Percentiles rank a stretch among this genome's conserved stretches.
Evolutionary conservation across 2,329 filamentous ascomycete genomes (phyloP).

Genomic region (Fusarium sp.): DNA sequence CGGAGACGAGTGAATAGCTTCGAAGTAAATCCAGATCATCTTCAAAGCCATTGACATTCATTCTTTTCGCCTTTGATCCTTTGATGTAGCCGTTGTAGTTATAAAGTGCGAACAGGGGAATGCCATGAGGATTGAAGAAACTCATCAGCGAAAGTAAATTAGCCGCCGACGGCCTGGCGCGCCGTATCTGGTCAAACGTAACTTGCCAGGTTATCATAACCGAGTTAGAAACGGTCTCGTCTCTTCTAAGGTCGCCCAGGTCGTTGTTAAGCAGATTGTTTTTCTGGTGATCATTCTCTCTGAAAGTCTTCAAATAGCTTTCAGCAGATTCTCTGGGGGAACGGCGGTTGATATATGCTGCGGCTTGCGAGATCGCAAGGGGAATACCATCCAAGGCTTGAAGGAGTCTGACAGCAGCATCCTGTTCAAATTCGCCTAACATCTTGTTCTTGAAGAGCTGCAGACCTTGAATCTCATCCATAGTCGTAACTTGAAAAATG

Average conservation of each 20-base stretch:
- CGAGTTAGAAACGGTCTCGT: conserved; percentile 24
- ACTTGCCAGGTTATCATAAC: conserved; percentile 24
- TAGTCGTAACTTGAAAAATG: conserved; percentile 22
- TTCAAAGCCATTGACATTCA: not conserved
- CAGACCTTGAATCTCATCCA: conserved; percentile 22
- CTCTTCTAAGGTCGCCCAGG: conserved; percentile 33
- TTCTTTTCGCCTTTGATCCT: accelerated
- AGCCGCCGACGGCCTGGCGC: conserved; percentile 1
- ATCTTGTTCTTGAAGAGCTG: conserved; percentile 37
- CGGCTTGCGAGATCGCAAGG: conserved; percentile 49
- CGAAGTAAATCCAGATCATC: conserved; percentile 27
- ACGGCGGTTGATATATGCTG: conserved; percentile 46
- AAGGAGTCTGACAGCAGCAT: conserved; percentile 26
- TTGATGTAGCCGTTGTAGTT: not conserved
- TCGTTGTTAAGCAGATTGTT: conserved; percentile 46
- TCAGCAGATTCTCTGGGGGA: no score
- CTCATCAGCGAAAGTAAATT: conserved; percentile 28
- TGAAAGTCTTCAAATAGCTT: conserved; percentile 50
- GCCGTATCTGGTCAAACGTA: conserved; percentile 22
- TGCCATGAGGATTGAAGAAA: conserved; percentile 25
- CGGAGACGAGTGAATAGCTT: conserved; percentile 13
- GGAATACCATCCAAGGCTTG: conserved; percentile 46
- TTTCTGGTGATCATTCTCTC: conserved; percentile 45
- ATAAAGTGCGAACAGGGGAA: conserved; percentile 8
- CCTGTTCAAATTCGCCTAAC: not conserved